A percentile compares a stretch with the other conserved stretches of the same genome.
Conservation (phyloP, 768 basidiomycete species). For the Tylopilus plumbeoviolaceoides region DNA sequence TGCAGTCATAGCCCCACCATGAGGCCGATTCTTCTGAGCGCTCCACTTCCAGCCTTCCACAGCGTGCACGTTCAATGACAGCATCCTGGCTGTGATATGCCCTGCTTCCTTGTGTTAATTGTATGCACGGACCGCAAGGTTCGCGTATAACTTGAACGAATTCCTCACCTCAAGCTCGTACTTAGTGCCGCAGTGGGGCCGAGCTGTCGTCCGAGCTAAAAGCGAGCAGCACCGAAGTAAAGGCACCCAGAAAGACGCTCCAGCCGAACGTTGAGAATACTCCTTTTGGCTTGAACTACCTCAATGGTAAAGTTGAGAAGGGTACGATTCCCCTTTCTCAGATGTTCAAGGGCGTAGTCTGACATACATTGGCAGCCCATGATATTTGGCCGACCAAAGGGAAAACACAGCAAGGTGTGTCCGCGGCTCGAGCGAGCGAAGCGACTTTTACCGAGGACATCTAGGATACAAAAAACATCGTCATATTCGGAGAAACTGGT, state of each 20-base stretch:
- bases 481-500: constrained; percentile 20
- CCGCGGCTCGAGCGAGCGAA: background rate
- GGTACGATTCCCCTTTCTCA: too few relatives aligned
- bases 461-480: constrained; percentile 21
- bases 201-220: constrained; percentile 1
- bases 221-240: constrained; percentile 4
- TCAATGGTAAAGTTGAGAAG: too few relatives aligned
- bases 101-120: background rate
- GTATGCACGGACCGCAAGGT: constrained; percentile 1
- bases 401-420: constrained; percentile 10
- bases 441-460: too few relatives aligned
- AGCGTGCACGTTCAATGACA: background rate
- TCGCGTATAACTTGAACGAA: background rate
- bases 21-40: background rate
- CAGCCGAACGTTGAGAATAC: background rate
- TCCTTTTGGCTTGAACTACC: too few relatives aligned
- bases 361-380: constrained; percentile 8
- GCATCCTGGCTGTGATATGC: background rate
- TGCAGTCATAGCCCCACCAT: constrained; percentile 1
- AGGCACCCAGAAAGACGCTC: background rate
- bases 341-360: background rate
- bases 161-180: background rate
- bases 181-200: constrained; percentile 9
- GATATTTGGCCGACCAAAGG: background rate
- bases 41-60: background rate